Conservation (phyloP, 2,329 filamentous ascomycete genomes). For the Corinectria fuckeliana region DNA sequence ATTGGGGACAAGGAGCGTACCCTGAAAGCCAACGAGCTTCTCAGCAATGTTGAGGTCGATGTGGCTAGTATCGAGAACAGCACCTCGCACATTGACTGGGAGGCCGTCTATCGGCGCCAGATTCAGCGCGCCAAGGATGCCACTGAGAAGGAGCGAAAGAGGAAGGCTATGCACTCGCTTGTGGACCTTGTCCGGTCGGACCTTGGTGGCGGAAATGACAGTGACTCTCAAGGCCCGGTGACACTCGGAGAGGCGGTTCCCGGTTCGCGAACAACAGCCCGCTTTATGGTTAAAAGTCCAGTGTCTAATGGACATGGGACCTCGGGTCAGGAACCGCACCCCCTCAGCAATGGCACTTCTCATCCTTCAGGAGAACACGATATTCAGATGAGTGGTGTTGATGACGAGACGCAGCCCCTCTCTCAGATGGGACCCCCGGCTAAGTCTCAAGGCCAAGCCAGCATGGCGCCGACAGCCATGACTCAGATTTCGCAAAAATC, state of each 20-base stretch:
- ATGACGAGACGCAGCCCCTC: constrained; percentile 54
- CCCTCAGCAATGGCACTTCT: constrained; percentile 63
- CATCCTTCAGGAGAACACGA: constrained; percentile 58
- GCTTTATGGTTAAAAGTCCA: constrained; percentile 63
- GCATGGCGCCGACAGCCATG: constrained; percentile 52
- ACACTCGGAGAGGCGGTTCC: constrained; percentile 71
- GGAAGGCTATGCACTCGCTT: constrained; percentile 64
- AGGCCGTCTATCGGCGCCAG: constrained; percentile 79
- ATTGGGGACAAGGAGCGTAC: constrained; percentile 83
- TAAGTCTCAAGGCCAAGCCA: constrained; percentile 46
- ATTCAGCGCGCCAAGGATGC: constrained; percentile 66
- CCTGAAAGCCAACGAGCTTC: constrained; percentile 88
- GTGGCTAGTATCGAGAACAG: constrained; percentile 77
- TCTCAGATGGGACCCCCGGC: constrained; percentile 61
- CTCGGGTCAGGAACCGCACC: constrained; percentile 44
- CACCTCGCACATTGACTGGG: constrained; percentile 75
- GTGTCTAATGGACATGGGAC: constrained; percentile 64
- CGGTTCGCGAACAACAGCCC: constrained; percentile 56
- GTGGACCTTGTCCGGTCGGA: constrained; percentile 59
- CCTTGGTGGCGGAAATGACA: constrained; percentile 56
- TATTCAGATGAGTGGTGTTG: constrained; percentile 66
- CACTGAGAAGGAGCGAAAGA: constrained; percentile 68
- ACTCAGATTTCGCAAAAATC: constrained; percentile 71
- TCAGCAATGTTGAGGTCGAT: constrained; percentile 94
- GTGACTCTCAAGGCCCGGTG: constrained; percentile 62